Base-by-base conservation (phyloP, 176 grass and related monocot genomes). In the Areca catechu region DNA sequence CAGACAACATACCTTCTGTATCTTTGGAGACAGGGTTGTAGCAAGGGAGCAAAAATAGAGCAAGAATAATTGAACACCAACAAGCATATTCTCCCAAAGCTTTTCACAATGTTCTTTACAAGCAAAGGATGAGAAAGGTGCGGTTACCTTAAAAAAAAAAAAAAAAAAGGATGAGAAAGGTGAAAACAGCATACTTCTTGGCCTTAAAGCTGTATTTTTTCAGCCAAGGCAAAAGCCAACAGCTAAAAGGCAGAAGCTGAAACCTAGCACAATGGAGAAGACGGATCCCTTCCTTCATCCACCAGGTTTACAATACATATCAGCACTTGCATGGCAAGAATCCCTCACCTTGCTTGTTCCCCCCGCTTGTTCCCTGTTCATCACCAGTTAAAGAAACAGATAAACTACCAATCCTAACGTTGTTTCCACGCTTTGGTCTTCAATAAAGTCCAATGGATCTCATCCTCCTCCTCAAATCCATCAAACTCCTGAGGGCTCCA, bases 311-410 rank as follows among this genome's bases (percentile, higher is more conserved):
- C 16, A 74, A 80, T 52, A 63, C 50, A 51, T 57, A 58, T 74
- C 65, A 66, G 69, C 63, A 20, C 56, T 63, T 83, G 54, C 62
- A 76, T 69, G 75, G 19, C 52, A 82, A 91, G 79, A 70, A 88
- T 85, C 43, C 72, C 77, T 84, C 57, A 24, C 28, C 43, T 62
- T 62, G 65, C 69, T 80, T 77, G 58, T 72, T 74, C 9, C 34
- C 30, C 9, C 34, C 7, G 0, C 7, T 83, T 34, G 53, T 61
- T 34, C 60, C 66, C 54, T 20, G 2, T 56, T 16, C 53, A 22
- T 66, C 62, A 50, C 16, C 64, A 74, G 53, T 54, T 15, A 17
- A 24, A 60, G 54, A 51, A 62, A 73, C 54, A 57, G 63, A 57
- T 51, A 21, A 47, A 25, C 34, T 12, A 43, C 9, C 50, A 50